phyloP scores from a whole-genome alignment of 148 eudicot species.

The Talinum fruticosum region DNA sequence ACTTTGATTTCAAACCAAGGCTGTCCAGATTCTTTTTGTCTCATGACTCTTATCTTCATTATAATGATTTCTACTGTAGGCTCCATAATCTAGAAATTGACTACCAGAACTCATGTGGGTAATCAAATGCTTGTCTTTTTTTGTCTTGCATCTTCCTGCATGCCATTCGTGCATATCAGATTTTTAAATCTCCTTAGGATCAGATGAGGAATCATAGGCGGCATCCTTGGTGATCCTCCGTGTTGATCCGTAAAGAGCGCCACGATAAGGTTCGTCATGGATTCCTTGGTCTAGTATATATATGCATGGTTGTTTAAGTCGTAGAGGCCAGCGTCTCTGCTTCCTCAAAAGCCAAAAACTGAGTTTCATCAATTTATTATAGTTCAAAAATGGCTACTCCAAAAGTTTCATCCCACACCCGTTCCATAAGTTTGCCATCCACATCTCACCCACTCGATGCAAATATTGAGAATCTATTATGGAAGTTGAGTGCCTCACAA shows the following conservation, averaged over 20 bases:
- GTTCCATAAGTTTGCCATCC: conserved; percentile 47
- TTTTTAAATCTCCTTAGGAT: not conserved
- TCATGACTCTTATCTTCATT: not conserved
- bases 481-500: conserved; percentile 27
- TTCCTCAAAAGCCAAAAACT: not conserved
- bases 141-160: conserved; percentile 2
- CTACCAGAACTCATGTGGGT: not conserved
- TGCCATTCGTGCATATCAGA: conserved; percentile 13
- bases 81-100: not conserved
- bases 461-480: conserved; percentile 29
- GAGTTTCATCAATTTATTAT: not conserved
- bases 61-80: not conserved
- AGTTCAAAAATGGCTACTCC: conserved; percentile 1
- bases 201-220: conserved; percentile 6
- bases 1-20: not conserved
- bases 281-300: not conserved
- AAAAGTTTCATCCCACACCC: conserved; percentile 25
- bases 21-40: not conserved
- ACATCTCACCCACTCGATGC: conserved; percentile 36
- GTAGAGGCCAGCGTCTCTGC: not conserved
- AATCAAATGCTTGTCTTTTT: not conserved
- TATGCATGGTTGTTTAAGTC: not conserved
- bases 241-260: not conserved
- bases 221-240: conserved; percentile 6
- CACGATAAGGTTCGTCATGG: not conserved